phyloP scores from a whole-genome alignment of 2,329 filamentous ascomycete genomes.

The Tolypocladium tropicale region DNA sequence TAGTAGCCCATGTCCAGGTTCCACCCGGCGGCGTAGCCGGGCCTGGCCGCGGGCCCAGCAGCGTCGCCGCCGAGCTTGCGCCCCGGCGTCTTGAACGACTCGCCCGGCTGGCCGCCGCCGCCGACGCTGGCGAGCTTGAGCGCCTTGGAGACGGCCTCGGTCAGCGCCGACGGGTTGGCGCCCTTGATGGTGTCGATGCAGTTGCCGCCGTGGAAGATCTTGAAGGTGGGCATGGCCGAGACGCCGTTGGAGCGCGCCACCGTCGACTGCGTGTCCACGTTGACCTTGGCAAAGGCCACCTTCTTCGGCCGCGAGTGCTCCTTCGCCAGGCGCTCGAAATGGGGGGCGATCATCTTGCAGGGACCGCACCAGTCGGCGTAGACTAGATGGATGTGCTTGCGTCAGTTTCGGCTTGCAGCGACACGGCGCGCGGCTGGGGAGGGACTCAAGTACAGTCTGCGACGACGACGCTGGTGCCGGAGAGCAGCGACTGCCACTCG shows the following conservation, averaged over 20 bases:
- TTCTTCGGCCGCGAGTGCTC: conserved; percentile 72
- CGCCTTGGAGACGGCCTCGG: conserved; percentile 63
- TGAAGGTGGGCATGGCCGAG: conserved; percentile 86
- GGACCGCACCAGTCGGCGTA: conserved; percentile 93
- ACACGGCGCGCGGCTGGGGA: not conserved
- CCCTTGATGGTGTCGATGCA: conserved; percentile 70
- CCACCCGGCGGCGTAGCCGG: conserved; percentile 8
- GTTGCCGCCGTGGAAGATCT: conserved; percentile 71
- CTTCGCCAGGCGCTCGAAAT: conserved; percentile 73
- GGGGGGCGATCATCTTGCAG: conserved; percentile 84
- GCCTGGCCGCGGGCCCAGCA: conserved; percentile 7
- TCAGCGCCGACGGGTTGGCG: conserved; percentile 68
- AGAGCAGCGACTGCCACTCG: conserved; percentile 65
- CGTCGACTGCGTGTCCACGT: conserved; percentile 73
- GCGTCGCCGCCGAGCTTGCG: conserved; percentile 42
- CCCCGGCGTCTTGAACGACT: conserved; percentile 43
- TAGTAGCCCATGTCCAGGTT: conserved; percentile 29
- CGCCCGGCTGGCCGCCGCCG: conserved; percentile 28
- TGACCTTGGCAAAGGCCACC: conserved; percentile 85
- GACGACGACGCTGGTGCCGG: conserved; percentile 68
- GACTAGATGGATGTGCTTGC: conserved; percentile 41
- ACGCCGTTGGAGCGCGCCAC: conserved; percentile 71
- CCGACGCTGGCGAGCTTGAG: conserved; percentile 39
- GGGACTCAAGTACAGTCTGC: conserved; percentile 67
- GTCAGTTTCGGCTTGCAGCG: conserved; percentile 13